Evolutionary conservation across 1,284 basidiomycete species (phyloP).

Genomic region (Apiotrichum veenhuisii): DNA sequence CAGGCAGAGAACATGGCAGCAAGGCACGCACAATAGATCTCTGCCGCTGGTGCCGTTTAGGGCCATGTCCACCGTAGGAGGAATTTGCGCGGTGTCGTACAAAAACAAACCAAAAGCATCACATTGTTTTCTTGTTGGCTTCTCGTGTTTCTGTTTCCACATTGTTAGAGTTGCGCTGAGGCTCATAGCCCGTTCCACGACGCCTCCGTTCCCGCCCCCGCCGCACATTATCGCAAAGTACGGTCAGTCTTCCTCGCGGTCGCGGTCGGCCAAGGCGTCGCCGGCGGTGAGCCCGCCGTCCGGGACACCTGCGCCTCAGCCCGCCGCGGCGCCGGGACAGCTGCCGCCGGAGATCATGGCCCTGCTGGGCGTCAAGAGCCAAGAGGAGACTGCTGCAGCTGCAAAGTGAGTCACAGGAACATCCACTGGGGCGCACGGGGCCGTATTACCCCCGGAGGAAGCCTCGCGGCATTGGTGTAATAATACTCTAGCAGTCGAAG

Average conservation of each 20-base stretch:
- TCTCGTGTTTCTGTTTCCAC: background rate
- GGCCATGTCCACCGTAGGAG: background rate
- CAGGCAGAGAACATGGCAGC: background rate
- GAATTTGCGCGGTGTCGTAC: conserved; percentile 1
- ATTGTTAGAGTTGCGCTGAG: conserved; percentile 12
- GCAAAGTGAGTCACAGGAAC: conserved; percentile 19
- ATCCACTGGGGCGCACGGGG: no score
- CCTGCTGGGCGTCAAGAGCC: conserved; percentile 35
- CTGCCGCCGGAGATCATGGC: conserved; percentile 43
- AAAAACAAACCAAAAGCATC: background rate
- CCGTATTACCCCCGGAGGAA: no score
- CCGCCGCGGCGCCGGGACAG: conserved; percentile 9
- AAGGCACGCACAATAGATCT: background rate
- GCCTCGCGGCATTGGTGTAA: no score
- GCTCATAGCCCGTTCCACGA: conserved; percentile 19
- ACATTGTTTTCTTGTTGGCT: background rate
- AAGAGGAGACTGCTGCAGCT: conserved; percentile 10
- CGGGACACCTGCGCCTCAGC: background rate
- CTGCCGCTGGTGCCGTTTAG: background rate
- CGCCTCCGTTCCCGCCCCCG: conserved; percentile 17
- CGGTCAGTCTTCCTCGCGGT: background rate
- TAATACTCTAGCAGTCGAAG: no score
- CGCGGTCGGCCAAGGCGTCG: background rate
- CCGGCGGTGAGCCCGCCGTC: background rate
- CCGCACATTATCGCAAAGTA: conserved; percentile 18